phyloP scores from a whole-genome alignment of 2,329 filamentous ascomycete species.

The Cytospora mali region DNA sequence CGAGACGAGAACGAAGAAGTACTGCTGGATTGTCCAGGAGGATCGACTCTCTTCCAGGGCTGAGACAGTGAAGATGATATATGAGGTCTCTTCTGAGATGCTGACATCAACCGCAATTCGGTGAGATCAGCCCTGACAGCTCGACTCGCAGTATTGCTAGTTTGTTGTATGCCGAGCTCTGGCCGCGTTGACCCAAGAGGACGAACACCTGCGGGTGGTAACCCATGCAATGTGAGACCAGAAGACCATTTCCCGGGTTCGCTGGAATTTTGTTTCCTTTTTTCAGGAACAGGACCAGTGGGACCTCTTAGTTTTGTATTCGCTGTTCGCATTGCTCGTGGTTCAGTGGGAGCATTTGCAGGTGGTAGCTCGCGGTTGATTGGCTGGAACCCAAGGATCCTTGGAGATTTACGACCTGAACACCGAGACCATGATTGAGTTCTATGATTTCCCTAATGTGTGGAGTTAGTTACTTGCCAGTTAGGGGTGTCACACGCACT shows the following conservation, averaged over 20 bases:
- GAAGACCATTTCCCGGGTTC: not conserved
- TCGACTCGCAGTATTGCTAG: not conserved
- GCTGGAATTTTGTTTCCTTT: no score
- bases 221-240: not conserved
- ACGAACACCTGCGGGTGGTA: not conserved
- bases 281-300: no score
- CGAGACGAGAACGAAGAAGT: not conserved
- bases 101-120: not conserved
- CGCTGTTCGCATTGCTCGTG: conserved; percentile 11
- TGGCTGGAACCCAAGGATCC: conserved; percentile 2
- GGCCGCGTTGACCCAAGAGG: not conserved
- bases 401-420: not conserved
- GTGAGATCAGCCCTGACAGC: not conserved
- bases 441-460: not conserved
- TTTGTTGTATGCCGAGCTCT: not conserved
- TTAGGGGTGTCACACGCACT: not conserved
- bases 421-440: not conserved
- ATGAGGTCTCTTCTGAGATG: not conserved
- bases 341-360: conserved; percentile 5
- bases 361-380: conserved; percentile 13
- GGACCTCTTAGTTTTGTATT: not conserved
- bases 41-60: not conserved
- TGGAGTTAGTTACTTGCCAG: not conserved
- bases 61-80: not conserved
- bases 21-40: not conserved